Conservation (phyloP, 2,329 filamentous ascomycete species). For the Pestalotiopsis sp. region DNA sequence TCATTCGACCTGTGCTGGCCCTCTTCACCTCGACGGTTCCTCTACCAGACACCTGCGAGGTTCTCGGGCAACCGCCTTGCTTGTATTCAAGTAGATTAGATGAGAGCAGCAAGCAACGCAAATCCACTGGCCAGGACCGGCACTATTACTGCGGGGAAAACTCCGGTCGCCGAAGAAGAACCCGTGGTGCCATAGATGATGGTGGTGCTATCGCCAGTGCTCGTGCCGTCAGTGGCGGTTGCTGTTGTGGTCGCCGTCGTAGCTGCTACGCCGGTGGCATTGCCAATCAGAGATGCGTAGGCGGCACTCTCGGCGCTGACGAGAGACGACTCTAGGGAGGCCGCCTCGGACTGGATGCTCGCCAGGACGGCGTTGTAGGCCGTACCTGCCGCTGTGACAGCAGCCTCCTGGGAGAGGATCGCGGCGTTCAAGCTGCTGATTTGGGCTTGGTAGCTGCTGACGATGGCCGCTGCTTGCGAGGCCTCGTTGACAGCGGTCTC, state of each 20-base stretch:
- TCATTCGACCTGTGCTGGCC: no score
- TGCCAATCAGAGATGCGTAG: neutral
- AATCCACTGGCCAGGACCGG: neutral
- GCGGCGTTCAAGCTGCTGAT: conserved; percentile 4
- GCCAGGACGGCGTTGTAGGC: neutral
- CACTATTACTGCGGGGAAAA: neutral
- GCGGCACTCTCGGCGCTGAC: conserved; percentile 1
- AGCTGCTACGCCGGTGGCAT: neutral
- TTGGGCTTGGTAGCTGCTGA: neutral
- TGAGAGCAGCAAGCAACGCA: neutral
- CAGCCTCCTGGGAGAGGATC: neutral
- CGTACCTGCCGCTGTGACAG: neutral
- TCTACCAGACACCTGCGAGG: neutral
- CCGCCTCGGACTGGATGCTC: conserved; percentile 6
- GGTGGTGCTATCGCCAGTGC: neutral
- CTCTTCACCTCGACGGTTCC: no score
- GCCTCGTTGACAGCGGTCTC: neutral
- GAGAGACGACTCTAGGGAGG: neutral
- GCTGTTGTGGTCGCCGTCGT: neutral
- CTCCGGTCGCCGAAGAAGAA: neutral
- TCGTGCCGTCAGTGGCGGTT: neutral
- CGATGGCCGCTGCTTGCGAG: neutral
- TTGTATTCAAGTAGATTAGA: neutral
- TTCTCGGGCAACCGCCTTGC: no score
- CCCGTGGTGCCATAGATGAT: neutral